Percentiles rank a stretch among this genome's conserved stretches.
Conservation (phyloP, 2,329 filamentous ascomycete species). For the Aureobasidium lini region DNA sequence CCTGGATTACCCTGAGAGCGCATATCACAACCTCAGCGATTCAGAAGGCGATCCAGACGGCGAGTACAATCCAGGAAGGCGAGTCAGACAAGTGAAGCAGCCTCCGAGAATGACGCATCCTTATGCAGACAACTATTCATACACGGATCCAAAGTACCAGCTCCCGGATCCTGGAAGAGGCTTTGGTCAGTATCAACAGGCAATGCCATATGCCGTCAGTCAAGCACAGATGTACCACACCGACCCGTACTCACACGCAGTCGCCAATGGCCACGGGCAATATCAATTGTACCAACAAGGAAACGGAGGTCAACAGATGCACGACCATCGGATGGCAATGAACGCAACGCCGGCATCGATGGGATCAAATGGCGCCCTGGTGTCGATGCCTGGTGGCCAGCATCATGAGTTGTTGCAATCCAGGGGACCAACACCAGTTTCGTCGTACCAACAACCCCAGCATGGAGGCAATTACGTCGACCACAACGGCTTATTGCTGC, state of each 20-base stretch:
- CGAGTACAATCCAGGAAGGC: slow-evolving; percentile 18
- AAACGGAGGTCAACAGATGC: slow-evolving; percentile 7
- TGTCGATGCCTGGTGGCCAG: slow-evolving; percentile 34
- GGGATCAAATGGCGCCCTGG: slow-evolving; percentile 16
- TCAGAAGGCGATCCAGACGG: slow-evolving; percentile 22
- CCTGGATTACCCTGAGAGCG: slow-evolving; percentile 18
- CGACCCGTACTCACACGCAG: slow-evolving; percentile 42
- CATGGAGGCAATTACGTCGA: slow-evolving; percentile 9
- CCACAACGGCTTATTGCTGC: background rate
- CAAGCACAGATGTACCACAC: slow-evolving; percentile 35
- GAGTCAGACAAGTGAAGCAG: slow-evolving; percentile 6
- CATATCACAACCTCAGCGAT: slow-evolving; percentile 21
- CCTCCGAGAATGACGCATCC: slow-evolving; percentile 9
- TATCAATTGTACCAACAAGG: slow-evolving; percentile 20
- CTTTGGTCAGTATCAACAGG: slow-evolving; percentile 15
- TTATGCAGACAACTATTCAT: slow-evolving; percentile 11
- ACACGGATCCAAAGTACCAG: slow-evolving; percentile 24
- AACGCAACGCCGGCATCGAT: slow-evolving; percentile 29
- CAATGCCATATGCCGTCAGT: slow-evolving; percentile 39
- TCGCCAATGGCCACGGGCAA: slow-evolving; percentile 40
- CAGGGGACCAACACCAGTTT: slow-evolving; percentile 24
- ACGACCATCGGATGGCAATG: slow-evolving; percentile 34
- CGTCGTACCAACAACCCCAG: slow-evolving; percentile 19
- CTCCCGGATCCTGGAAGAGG: background rate
- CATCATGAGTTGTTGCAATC: slow-evolving; percentile 30